Evolutionary conservation across 177 flowering plant genomes (phyloP), one percentile per base, ranked within the genome.

Genomic region (Vitis hybrid): DNA sequence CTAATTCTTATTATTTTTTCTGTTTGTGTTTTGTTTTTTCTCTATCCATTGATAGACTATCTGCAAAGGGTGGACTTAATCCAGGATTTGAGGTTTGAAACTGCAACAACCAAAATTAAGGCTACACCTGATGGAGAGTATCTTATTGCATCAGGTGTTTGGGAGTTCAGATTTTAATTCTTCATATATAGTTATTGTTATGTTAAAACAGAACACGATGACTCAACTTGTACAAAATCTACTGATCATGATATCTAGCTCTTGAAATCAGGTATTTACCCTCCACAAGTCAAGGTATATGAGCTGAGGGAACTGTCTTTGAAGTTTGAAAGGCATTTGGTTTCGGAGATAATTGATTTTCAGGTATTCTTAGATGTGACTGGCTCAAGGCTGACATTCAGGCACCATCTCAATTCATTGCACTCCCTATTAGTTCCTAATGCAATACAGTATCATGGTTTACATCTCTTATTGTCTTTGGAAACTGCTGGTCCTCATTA

Each of bases 281-380:
- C 98, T n/a, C 98, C 99, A 56, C 97, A 91, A 79, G 82, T 95
- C 63, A 93, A 95, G 83, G 98, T 93, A 4, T 95, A 89, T 68
- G 97, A 93, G 79, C 79, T 91, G 6, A 83, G 89, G 76, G 84
- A 95, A 64, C 75, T 88, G 40, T 70, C 96, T 0, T 68, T 95
- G 86, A 95, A 95, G 89, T 93, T 95, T 72, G 98, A 93, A 76
- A 78, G 97, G 60, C 96, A 91, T 78, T 79, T 95, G 60, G 76
- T 82, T 60, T 86, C 96, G 3, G 98, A 95, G 77, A 91, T 95
- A 59, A 70, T 93, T 66, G 84, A 95, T 84, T 95, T 95, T 78
- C 73, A 93, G 97, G 98, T 94, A 79, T 30, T 56, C 66, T 34
- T 10, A 18, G 7, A 26, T 51, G 50, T 30, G 3, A 17, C 18